These are phyloP conservation scores for Colletotrichum viniferum DNA, from an alignment of 2,329 filamentous ascomycete species.

Conservation along the genomic window DNA sequence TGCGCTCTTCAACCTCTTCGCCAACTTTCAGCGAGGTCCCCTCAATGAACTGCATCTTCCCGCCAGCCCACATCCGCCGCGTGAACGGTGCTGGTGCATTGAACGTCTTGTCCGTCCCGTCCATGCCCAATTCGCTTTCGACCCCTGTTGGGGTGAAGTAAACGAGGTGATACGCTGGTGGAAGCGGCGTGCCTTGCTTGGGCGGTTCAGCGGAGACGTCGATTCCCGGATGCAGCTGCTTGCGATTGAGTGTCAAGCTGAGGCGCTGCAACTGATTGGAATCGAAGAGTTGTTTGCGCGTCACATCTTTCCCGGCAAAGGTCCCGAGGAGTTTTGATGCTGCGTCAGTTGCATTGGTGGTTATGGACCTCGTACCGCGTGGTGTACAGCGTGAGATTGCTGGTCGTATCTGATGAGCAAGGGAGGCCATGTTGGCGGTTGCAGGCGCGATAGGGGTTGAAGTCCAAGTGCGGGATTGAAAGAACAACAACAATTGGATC, in stretches of 20 bases:
- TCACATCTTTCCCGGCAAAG: constrained; percentile 30
- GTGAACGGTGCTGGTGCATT: constrained; percentile 66
- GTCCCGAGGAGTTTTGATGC: constrained; percentile 34
- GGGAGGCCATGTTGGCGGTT: neutral
- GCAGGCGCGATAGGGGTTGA: neutral
- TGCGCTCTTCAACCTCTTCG: constrained; percentile 60
- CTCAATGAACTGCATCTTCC: constrained; percentile 55
- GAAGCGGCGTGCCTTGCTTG: constrained; percentile 51
- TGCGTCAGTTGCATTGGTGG: constrained; percentile 21
- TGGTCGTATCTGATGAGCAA: neutral
- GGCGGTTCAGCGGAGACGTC: constrained; percentile 43
- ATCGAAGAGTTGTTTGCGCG: constrained; percentile 57
- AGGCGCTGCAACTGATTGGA: constrained; percentile 68
- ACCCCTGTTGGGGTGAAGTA: constrained; percentile 66
- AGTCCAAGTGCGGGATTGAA: neutral
- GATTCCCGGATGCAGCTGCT: constrained; percentile 38
- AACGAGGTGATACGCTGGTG: constrained; percentile 64
- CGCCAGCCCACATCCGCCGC: constrained; percentile 71
- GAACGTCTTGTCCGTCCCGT: constrained; percentile 66
- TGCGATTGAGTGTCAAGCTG: constrained; percentile 59
- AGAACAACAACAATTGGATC: neutral
- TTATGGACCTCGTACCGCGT: neutral
- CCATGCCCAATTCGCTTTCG: constrained; percentile 58
- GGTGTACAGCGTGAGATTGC: neutral
- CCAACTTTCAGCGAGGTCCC: constrained; percentile 50